phyloP scores from a whole-genome alignment of 345 rosid genomes.

The Lepidium didymum region DNA sequence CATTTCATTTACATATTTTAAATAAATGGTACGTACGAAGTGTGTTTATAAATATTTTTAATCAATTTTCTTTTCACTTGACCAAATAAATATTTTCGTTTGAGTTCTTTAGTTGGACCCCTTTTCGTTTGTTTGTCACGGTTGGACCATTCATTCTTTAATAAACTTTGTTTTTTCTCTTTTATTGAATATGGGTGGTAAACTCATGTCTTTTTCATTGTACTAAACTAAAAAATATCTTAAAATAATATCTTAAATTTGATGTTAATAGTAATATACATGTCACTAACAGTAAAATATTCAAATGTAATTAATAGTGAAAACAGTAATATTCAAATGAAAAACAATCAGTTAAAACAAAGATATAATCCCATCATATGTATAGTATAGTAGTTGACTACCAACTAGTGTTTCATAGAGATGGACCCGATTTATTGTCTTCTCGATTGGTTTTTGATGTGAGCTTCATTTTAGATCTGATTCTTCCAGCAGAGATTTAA shows the following conservation, averaged over 20 bases:
- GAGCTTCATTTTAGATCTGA: not conserved
- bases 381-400: not conserved
- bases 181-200: not conserved
- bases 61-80: not conserved
- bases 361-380: not conserved
- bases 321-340: not conserved
- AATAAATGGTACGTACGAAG: not conserved
- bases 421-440: not conserved
- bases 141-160: not conserved
- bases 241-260: not conserved
- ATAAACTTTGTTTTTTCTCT: not conserved
- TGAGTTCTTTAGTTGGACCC: conserved; percentile 7
- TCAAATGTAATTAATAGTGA: not conserved
- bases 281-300: not conserved
- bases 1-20: too few relatives aligned
- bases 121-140: not conserved
- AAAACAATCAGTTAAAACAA: not conserved
- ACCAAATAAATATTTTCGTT: conserved; percentile 1
- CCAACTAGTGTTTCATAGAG: not conserved
- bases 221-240: not conserved
- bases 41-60: not conserved
- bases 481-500: not conserved
- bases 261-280: not conserved
- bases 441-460: not conserved
- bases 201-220: not conserved